Conservation (phyloP, 2,329 filamentous ascomycete genomes). For the Atkinsonella hypoxylon region DNA sequence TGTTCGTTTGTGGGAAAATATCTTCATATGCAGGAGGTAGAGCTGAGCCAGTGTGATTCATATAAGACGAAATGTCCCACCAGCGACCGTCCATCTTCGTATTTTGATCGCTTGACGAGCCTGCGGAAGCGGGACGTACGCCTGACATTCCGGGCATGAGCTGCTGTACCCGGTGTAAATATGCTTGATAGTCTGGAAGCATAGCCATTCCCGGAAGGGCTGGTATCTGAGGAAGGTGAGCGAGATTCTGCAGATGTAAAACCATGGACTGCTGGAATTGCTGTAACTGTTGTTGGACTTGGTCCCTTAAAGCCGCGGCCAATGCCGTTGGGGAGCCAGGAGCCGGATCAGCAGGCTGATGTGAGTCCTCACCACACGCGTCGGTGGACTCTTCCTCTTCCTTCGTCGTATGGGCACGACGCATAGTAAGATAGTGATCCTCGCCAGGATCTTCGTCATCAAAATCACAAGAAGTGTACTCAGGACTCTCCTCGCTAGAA, state of each 20-base stretch:
- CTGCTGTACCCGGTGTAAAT: slow-evolving; percentile 55
- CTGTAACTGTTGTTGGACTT: slow-evolving; percentile 61
- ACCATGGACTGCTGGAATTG: slow-evolving; percentile 63
- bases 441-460: slow-evolving; percentile 29
- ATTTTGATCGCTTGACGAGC: slow-evolving; percentile 28
- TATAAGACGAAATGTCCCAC: slow-evolving; percentile 54
- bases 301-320: slow-evolving; percentile 60
- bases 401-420: slow-evolving; percentile 17
- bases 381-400: slow-evolving; percentile 21
- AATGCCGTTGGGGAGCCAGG: slow-evolving; percentile 47
- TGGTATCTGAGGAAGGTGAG: slow-evolving; percentile 41
- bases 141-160: slow-evolving; percentile 54
- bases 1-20: slow-evolving; percentile 50
- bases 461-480: slow-evolving; percentile 34
- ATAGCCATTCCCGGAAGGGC: slow-evolving; percentile 45
- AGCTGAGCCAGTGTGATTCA: slow-evolving; percentile 30
- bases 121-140: slow-evolving; percentile 39
- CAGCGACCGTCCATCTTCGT: slow-evolving; percentile 43
- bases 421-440: slow-evolving; percentile 24
- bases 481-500: slow-evolving; percentile 27
- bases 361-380: slow-evolving; percentile 27
- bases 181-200: slow-evolving; percentile 61
- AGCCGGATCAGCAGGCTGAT: slow-evolving; percentile 16
- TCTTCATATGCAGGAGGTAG: slow-evolving; percentile 69
- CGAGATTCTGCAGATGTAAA: slow-evolving; percentile 49